Evolutionary conservation across 2,329 filamentous ascomycete genomes (phyloP).

Genomic region (Aspergillus aculeatinus): DNA sequence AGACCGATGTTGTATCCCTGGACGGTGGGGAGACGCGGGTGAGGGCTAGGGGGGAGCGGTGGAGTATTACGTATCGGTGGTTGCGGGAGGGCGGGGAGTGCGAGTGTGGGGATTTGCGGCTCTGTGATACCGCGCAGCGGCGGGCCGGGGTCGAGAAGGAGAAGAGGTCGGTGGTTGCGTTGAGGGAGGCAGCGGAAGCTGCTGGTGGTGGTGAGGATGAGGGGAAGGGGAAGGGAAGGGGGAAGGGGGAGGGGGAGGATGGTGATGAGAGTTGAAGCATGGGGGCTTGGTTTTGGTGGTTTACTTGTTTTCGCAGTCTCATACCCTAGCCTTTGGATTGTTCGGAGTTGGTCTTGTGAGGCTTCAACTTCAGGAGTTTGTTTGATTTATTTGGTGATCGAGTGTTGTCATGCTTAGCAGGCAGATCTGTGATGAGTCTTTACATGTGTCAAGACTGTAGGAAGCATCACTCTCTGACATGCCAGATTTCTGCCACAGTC

Average conservation of each 20-base stretch:
- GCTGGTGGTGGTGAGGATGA: not conserved
- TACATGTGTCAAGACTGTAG: no score
- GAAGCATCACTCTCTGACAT: no score
- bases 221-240: not conserved
- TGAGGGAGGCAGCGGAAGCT: not conserved
- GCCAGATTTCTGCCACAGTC: no score
- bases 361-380: no score
- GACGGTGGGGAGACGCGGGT: slow-evolving; percentile 41
- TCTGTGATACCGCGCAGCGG: slow-evolving; percentile 55
- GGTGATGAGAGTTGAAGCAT: not conserved
- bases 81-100: slow-evolving; percentile 47
- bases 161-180: slow-evolving; percentile 36
- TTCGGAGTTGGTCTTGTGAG: no score
- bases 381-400: no score
- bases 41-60: slow-evolving; percentile 46
- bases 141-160: slow-evolving; percentile 50
- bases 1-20: slow-evolving; percentile 47
- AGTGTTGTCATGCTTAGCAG: no score
- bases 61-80: slow-evolving; percentile 60
- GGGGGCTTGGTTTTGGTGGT: no score
- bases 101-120: slow-evolving; percentile 50
- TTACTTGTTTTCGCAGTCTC: no score
- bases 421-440: no score
- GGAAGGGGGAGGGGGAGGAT: not conserved
- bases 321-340: no score